Base-by-base conservation (phyloP, 768 basidiomycete species). In the Pleurotus platypus region DNA sequence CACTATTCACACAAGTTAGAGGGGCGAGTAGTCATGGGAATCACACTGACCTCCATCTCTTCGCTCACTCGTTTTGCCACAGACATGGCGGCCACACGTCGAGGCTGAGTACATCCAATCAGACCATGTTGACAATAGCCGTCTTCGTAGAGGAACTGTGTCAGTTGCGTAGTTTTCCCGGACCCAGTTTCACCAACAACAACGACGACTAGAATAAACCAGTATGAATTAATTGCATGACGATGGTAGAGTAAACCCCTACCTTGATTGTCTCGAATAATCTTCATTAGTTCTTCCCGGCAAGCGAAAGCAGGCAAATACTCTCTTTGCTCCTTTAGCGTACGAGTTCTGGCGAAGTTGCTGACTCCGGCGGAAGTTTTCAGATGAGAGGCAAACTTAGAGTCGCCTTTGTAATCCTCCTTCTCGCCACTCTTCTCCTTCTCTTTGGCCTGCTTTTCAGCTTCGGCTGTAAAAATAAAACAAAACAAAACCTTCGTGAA, bases 111-210 rank as follows among this genome's bases (percentile, higher is more conserved):
- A 67, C 97, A 99, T 9, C 96, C 96, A 49, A 99, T 86, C 43
- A 98, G 79, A 15, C 96, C 96, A 72, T 86, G 82, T 3, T 82
- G 69, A 62, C 94, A 92, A 70, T 96, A 99, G 0, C 97, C 97
- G 60, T 99, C 97, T 69, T 99, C 97, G 67, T 98, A 92, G 60
- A 99, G 70, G 73, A 94, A 99, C 67, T 99, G 97, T 0, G 92
- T 78, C 5, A 99, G 76, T 69, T 99, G 97, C 0, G 97, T 98
- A 1, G 97, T 99, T 75, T 99, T 99, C 5, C 97, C 97, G 0
- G 96, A 98, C 8, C 97, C 97, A n/a, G 97, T 99, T 72, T 99
- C 97, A n/a, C 97, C 97, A 40, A 99, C 91, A 39, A 98, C 93
- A 57, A 99, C 85, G 47, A 91, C 78, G 38, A 98, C 97, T 97